phyloP scores from a whole-genome alignment of 768 basidiomycete species.

The Xanthoconium purpureum region DNA sequence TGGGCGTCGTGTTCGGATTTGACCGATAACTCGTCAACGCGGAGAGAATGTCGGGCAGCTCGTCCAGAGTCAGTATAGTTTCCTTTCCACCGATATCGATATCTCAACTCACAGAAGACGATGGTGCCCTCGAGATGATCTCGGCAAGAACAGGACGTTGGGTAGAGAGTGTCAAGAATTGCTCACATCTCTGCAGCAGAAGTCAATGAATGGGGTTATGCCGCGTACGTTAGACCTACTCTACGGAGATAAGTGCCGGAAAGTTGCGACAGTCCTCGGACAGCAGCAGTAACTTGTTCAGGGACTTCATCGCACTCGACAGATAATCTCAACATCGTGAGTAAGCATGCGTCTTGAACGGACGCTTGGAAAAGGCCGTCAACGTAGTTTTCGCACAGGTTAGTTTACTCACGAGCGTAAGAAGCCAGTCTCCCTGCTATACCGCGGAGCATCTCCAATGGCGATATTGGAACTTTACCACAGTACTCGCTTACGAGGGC shows the following conservation, averaged over 20 bases:
- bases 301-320: slow-evolving; percentile 58
- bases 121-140: slow-evolving; percentile 47
- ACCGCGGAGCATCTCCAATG: slow-evolving; percentile 46
- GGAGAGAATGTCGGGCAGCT: slow-evolving; percentile 72
- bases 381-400: slow-evolving; percentile 10
- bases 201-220: slow-evolving; percentile 1
- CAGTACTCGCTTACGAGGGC: slow-evolving; percentile 67
- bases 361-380: slow-evolving; percentile 41
- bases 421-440: slow-evolving; percentile 39
- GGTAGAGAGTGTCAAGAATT: slow-evolving; percentile 53
- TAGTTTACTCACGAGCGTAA: slow-evolving; percentile 42
- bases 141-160: slow-evolving; percentile 45
- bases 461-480: slow-evolving; percentile 47
- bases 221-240: slow-evolving; percentile 37
- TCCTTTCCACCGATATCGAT: background rate
- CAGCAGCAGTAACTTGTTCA: slow-evolving; percentile 38
- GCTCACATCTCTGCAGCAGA: slow-evolving; percentile 58
- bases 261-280: slow-evolving; percentile 42
- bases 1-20: background rate
- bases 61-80: slow-evolving; percentile 4
- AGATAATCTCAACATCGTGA: slow-evolving; percentile 67
- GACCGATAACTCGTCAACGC: slow-evolving; percentile 43
- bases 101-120: slow-evolving; percentile 50
- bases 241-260: slow-evolving; percentile 55
- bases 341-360: slow-evolving; percentile 69